Percentiles rank a stretch among this genome's conserved stretches.
These are phyloP conservation scores for Polymyxa betae DNA, from an alignment of 208 protist species.

Conservation along the genomic window DNA sequence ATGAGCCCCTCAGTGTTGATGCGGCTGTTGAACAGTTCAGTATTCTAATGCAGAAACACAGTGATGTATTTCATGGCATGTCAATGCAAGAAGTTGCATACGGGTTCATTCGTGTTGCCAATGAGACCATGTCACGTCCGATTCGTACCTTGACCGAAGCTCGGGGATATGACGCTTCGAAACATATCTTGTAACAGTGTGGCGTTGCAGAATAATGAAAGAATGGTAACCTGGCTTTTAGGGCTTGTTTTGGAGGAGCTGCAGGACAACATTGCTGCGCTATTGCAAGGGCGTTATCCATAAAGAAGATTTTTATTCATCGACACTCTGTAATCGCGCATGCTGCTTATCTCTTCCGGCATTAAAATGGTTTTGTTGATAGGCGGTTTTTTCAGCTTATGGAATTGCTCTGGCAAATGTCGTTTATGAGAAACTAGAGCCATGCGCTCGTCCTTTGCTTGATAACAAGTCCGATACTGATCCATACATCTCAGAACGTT, in stretches of 20 bases:
- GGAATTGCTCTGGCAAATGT: conserved; percentile 87
- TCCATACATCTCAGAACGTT: background rate
- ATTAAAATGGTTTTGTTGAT: conserved; percentile 54
- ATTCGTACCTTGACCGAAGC: conserved; percentile 88
- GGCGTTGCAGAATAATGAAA: background rate
- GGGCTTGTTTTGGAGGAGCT: conserved; percentile 75
- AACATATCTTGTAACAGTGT: conserved; percentile 76
- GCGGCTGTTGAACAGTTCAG: conserved; percentile 76
- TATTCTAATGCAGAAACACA: conserved; percentile 62
- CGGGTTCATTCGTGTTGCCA: conserved; percentile 88
- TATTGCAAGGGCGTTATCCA: conserved; percentile 82
- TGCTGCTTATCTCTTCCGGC: background rate
- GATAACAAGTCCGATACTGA: background rate
- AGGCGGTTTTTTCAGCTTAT: conserved; percentile 84
- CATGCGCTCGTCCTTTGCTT: background rate
- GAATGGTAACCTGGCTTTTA: background rate
- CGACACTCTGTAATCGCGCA: conserved; percentile 67
- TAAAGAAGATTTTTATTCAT: conserved; percentile 75
- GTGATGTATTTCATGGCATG: background rate
- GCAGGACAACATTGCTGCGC: conserved; percentile 77
- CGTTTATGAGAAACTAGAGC: conserved; percentile 79
- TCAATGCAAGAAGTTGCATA: conserved; percentile 76
- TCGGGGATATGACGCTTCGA: conserved; percentile 80
- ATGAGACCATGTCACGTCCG: conserved; percentile 91
- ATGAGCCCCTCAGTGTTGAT: conserved; percentile 73